A percentile compares a stretch with the other conserved stretches of the same genome.
Evolutionary conservation across 2,329 filamentous ascomycete genomes (phyloP).

Genomic region (Fusarium pseudonygamai): DNA sequence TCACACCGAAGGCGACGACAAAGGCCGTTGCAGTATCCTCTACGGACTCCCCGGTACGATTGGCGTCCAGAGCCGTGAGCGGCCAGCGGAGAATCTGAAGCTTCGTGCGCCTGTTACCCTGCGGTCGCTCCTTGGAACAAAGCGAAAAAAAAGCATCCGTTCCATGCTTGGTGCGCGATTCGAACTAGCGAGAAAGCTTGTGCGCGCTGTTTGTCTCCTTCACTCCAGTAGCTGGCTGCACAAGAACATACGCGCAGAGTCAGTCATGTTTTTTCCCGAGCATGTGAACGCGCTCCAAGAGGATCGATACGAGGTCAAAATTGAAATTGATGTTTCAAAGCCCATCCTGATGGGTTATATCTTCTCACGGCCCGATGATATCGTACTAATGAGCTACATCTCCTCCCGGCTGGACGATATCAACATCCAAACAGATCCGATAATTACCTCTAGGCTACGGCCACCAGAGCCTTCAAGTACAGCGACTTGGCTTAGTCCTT

Average conservation of each 20-base stretch:
- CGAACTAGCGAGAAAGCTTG: neutral
- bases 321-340: neutral
- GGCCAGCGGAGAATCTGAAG: neutral
- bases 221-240: neutral
- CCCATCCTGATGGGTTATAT: neutral
- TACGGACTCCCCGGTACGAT: neutral
- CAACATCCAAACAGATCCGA: neutral
- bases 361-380: neutral
- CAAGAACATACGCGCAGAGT: neutral
- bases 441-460: too few relatives aligned
- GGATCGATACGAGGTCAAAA: neutral
- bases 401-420: neutral
- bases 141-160: fast-evolving
- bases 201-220: neutral
- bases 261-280: neutral
- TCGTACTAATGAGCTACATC: neutral
- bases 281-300: fast-evolving
- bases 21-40: neutral
- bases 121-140: neutral
- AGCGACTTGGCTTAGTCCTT: fast-evolving
- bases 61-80: fast-evolving
- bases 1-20: neutral
- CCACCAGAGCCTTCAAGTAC: too few relatives aligned
- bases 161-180: neutral
- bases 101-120: neutral